These are phyloP conservation scores for Seiridium cupressi DNA, from an alignment of 2,329 filamentous ascomycete species.

Conservation along the genomic window DNA sequence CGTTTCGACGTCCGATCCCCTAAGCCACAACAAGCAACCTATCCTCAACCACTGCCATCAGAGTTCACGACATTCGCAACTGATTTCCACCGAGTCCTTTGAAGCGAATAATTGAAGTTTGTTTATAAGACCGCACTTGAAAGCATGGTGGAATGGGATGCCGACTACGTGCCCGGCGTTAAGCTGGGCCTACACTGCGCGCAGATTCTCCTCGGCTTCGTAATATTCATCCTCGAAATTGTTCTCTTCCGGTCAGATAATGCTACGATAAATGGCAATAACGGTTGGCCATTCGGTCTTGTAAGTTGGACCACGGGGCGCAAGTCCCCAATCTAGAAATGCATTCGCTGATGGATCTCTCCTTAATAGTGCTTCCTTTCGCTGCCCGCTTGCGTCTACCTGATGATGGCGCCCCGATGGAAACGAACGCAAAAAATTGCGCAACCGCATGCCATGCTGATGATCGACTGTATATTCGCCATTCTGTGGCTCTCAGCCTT, in stretches of 20 bases:
- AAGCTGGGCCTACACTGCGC: slow-evolving; percentile 57
- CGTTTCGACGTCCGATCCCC: slow-evolving; percentile 5
- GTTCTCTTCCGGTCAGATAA: slow-evolving; percentile 51
- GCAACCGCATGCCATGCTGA: slow-evolving; percentile 60
- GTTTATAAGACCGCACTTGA: not conserved
- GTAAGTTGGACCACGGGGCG: slow-evolving; percentile 38
- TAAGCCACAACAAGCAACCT: not conserved
- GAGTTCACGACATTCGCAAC: not conserved
- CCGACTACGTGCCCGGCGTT: slow-evolving; percentile 50
- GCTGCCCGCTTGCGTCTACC: slow-evolving; percentile 63
- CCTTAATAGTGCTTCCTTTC: slow-evolving; percentile 59
- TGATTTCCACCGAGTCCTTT: not conserved
- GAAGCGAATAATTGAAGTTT: not conserved
- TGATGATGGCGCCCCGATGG: slow-evolving; percentile 64
- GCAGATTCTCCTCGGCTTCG: slow-evolving; percentile 53
- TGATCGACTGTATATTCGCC: slow-evolving; percentile 55
- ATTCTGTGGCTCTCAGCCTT: slow-evolving; percentile 68
- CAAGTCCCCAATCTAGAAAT: not conserved
- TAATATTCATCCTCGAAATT: slow-evolving; percentile 60
- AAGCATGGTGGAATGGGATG: slow-evolving; percentile 41
- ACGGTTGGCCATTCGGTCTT: slow-evolving; percentile 63
- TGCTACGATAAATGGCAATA: slow-evolving; percentile 52
- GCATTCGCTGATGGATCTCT: slow-evolving; percentile 9
- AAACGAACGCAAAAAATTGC: slow-evolving; percentile 60
- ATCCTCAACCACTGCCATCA: not conserved